These are phyloP conservation scores for Daldinia concentrica DNA, from an alignment of 495 filamentous ascomycete genomes.

Conservation along the genomic window DNA sequence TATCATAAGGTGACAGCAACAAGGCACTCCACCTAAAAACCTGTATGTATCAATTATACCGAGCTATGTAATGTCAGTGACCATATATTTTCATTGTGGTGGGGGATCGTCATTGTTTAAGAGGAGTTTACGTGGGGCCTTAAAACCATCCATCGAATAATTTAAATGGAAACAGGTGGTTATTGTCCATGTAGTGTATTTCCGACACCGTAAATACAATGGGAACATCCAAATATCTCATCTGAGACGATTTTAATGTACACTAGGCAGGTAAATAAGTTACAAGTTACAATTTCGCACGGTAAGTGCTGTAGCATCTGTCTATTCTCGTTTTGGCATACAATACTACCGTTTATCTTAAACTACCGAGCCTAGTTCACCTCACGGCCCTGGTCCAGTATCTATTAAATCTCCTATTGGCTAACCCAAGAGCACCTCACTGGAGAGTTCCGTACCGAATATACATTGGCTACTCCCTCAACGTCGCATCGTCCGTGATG, in stretches of 20 bases:
- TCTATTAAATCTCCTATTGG: constrained; percentile 26
- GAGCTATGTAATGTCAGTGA: too few relatives aligned
- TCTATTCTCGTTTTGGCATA: constrained; percentile 1
- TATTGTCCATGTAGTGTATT: too few relatives aligned
- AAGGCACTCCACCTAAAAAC: neutral
- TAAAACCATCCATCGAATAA: neutral
- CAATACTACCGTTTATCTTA: constrained; percentile 29
- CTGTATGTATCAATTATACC: neutral
- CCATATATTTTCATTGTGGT: constrained; percentile 11
- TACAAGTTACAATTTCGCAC: neutral
- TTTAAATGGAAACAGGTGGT: neutral
- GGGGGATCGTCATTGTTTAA: constrained; percentile 24
- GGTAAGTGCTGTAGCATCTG: neutral
- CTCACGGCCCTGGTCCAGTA: constrained; percentile 11
- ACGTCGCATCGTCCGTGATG: constrained; percentile 23
- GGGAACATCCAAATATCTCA: neutral
- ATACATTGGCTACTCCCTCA: neutral
- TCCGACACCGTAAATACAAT: neutral
- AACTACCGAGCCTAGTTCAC: constrained; percentile 31
- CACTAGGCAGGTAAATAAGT: neutral
- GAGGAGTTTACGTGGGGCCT: neutral
- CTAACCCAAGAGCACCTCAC: neutral
- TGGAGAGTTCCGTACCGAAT: constrained; percentile 1
- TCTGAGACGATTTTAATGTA: neutral
- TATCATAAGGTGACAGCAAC: neutral